Evolutionary conservation across 179 eudicot genomes (phyloP), one percentile per base, ranked within the genome.

Genomic region (Beta macrorhiza): DNA sequence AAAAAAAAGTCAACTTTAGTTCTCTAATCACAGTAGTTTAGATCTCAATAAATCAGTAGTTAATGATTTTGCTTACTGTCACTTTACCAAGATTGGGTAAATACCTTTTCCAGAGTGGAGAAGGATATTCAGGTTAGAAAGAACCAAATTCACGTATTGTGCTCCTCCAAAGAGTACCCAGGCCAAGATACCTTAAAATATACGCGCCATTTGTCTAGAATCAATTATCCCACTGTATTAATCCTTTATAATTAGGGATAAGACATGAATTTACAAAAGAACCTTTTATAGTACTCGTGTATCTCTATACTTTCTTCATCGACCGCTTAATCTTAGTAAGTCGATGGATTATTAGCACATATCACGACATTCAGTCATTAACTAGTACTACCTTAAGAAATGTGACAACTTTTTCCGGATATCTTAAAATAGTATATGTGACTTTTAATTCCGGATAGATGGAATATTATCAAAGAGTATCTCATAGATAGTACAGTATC

Each of bases 171-270:
- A 56, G 75, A 81, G 74, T 64, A 74, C 47, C 19, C 5, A 71
- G 59, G 75, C n/a, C 14, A 67, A 76, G 79, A 65, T 74, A 73
- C 82, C 84, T 81, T 72, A 67, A 74, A 79, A 71, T 4, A 65
- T 65, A 13, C 13, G 20, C 13, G 42, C 52, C 52, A 5, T 9
- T 9, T 49, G 7, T 9, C 52, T 5, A 49, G 3, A 49, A 49
- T 5, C 52, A 49, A 49, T 3, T 49, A 9, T 49, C n/a, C 7
- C 52, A 49, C 52, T 49, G 9, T 49, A 6, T 49, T 49, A 49
- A 49, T 9, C 52, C 7, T 9, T 49, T 9, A 9, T 49, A 49
- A 49, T 49, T 49, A 49, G 10, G 9, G 7, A 49, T 49, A 49
- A 49, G 10, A 49, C 52, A 6, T 9, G 52, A 49, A 0, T 49